Percentiles rank a stretch among this genome's conserved stretches.
Conservation (phyloP, 805 yeast species). For the Huiozyma naganishii region DNA sequence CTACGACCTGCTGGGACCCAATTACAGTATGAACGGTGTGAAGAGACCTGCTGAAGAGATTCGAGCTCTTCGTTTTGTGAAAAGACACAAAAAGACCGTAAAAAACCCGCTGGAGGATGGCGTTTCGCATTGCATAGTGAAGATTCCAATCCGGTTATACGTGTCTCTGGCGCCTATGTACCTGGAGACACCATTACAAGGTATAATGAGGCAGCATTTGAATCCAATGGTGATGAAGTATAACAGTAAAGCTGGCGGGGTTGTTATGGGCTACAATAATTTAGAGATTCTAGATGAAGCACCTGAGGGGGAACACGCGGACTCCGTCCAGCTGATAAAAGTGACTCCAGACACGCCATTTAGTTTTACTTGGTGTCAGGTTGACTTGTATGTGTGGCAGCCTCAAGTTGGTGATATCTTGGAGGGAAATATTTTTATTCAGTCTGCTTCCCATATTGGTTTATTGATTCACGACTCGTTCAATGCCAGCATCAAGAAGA, state of each 20-base stretch:
- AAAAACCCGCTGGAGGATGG: conserved; percentile 24
- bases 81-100: conserved; percentile 18
- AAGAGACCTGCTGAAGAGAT: conserved; percentile 20
- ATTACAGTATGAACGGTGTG: conserved; percentile 8
- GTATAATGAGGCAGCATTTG: conserved; percentile 77
- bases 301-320: conserved; percentile 33
- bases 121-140: conserved; percentile 25
- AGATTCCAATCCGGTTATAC: conserved; percentile 42
- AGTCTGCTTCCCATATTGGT: conserved; percentile 91
- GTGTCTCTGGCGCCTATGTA: conserved; percentile 84
- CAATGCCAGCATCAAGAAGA: conserved; percentile 83
- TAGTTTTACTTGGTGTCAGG: conserved; percentile 76
- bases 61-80: conserved; percentile 16
- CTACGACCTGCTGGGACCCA: too few relatives aligned
- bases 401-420: conserved; percentile 80
- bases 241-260: conserved; percentile 63
- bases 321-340: conserved; percentile 42
- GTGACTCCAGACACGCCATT: conserved; percentile 77
- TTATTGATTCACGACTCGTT: conserved; percentile 84
- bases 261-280: conserved; percentile 70
- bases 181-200: conserved; percentile 56
- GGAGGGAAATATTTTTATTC: conserved; percentile 84
- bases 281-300: conserved; percentile 40
- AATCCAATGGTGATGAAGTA: conserved; percentile 85
- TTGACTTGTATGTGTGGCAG: conserved; percentile 77